Base-by-base conservation (phyloP, 192 early-diverging fungal genomes). In the Lunasporangiospora selenospora region DNA sequence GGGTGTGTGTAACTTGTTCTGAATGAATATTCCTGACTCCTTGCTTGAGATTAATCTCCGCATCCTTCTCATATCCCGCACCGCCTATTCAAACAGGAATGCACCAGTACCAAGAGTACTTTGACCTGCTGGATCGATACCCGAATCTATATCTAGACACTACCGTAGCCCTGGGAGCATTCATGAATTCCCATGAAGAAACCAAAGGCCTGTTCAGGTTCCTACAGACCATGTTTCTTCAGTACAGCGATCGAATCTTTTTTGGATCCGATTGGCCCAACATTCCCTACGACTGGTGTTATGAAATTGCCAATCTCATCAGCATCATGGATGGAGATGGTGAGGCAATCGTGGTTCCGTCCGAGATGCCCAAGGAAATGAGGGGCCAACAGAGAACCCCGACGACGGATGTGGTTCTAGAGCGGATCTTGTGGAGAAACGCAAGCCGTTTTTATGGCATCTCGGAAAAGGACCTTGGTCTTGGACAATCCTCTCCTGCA, bases 91-190 rank as follows among this genome's bases (percentile, higher is more conserved):
- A 11, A 23, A 54, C 27, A 67, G 65, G 69, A 9, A 73, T 73
- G 64, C 69, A 76, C 38, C 67, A 78, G 38, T 71, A 69, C 24
- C 33, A 65, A 55, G 62, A 75, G 27, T 78, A 73, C 50, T 65
- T 75, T 54, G 62, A 75, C 27, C 40, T 78, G 13, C 36, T 78
- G 30, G 55, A 75, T 9, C 30, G 23, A 19, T 64, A 59, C 41
- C 77, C 71, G 8, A 78, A 78, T 30, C 33, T 78, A 10, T 78
- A 78, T 21, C 71, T 78, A 24, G 77, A 78, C 23, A 78, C 77
- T 0, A 78, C 77, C 8, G 75, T 77, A 67, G 57, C 56, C 21
- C 37, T 77, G 6, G 56, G 40, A 0, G 38, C 56, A 12, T 59
- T 78, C 41, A 69, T 71, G 4, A 55, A 67, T 29, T 34, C 39